phyloP scores from a whole-genome alignment of 2,329 filamentous ascomycete genomes.

The Ophiostoma perfectum region DNA sequence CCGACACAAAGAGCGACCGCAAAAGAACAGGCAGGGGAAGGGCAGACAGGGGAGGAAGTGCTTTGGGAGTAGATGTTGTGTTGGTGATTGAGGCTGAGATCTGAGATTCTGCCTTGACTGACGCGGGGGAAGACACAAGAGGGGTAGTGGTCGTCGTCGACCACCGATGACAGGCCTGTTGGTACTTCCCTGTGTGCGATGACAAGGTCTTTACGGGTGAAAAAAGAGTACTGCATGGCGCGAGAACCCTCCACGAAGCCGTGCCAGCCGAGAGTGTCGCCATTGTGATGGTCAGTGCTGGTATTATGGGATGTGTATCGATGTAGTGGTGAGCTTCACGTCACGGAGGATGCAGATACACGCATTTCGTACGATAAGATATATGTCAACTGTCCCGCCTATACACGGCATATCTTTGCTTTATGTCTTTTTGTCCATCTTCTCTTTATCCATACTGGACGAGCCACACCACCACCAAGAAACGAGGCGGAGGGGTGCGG shows the following conservation, averaged over 20 bases:
- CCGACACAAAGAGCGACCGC: conserved; percentile 2
- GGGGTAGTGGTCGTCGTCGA: background rate
- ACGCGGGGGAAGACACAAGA: background rate
- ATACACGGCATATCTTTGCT: background rate
- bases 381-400: background rate
- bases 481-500: background rate
- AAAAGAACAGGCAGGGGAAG: conserved; percentile 4
- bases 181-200: background rate
- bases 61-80: too few species aligned
- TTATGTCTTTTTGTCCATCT: too few species aligned
- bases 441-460: too few species aligned
- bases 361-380: background rate
- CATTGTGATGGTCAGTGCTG: background rate
- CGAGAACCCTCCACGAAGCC: background rate
- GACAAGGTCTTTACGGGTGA: background rate
- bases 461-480: conserved; percentile 1
- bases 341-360: background rate
- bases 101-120: background rate
- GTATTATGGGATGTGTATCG: background rate
- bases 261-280: background rate
- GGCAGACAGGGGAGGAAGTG: background rate
- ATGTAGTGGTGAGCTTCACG: background rate
- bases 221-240: background rate
- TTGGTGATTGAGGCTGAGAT: too few species aligned
- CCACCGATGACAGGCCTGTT: background rate